Evolutionary conservation across 306 rosid genomes (phyloP).

Genomic region (Sicyos edulis): DNA sequence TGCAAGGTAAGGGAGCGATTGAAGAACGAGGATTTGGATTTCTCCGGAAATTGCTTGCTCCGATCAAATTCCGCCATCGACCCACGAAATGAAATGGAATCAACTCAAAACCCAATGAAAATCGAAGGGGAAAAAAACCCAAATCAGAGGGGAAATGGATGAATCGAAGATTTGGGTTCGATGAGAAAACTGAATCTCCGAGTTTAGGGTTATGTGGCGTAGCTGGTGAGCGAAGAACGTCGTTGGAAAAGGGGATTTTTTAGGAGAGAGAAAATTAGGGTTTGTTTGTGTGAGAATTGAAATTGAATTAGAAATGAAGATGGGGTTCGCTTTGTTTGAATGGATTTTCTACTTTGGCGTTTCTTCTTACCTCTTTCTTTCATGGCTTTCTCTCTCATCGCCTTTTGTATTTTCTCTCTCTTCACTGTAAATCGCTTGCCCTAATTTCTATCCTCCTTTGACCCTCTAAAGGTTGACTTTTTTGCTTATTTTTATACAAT

Average conservation of each 20-base stretch:
- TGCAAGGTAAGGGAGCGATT: slow-evolving; percentile 58
- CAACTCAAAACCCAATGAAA: not conserved
- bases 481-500: not conserved
- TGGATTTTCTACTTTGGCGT: not conserved
- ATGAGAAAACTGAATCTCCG: not conserved
- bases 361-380: not conserved
- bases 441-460: not conserved
- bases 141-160: not conserved
- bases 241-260: slow-evolving; percentile 7
- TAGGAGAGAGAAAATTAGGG: not conserved
- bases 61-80: slow-evolving; percentile 45
- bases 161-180: slow-evolving; percentile 11
- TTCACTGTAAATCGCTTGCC: not conserved
- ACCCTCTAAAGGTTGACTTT: not conserved
- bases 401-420: not conserved
- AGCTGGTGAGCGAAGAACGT: slow-evolving; percentile 29
- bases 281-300: no score
- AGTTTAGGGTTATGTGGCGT: not conserved
- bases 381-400: not conserved
- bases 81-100: slow-evolving; percentile 6
- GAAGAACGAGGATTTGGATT: slow-evolving; percentile 53
- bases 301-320: not conserved
- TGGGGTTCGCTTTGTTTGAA: slow-evolving; percentile 15
- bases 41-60: slow-evolving; percentile 32
- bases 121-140: not conserved